Evolutionary conservation across 1,284 basidiomycete species (phyloP).

Genomic region (Leccinum pachyderme): DNA sequence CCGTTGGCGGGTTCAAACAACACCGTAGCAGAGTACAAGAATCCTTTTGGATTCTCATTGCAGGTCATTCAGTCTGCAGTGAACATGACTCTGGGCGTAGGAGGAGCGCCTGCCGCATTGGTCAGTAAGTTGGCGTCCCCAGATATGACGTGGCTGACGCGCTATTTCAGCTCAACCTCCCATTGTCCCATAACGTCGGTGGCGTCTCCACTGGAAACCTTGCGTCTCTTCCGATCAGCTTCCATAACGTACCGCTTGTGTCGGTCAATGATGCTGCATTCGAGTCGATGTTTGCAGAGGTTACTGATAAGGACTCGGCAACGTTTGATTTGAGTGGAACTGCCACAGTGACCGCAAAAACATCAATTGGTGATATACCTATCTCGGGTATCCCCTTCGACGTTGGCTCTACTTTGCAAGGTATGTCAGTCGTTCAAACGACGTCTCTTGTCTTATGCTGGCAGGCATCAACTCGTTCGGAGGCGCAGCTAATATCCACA

Average conservation of each 20-base stretch:
- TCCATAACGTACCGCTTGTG: slow-evolving; percentile 54
- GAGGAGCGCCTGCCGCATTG: slow-evolving; percentile 54
- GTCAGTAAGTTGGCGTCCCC: slow-evolving; percentile 32
- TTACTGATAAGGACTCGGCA: slow-evolving; percentile 51
- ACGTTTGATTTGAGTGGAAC: slow-evolving; percentile 55
- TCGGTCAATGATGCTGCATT: slow-evolving; percentile 59
- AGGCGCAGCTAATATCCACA: slow-evolving; percentile 45
- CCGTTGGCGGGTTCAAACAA: slow-evolving; percentile 59
- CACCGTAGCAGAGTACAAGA: slow-evolving; percentile 67
- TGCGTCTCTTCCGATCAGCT: slow-evolving; percentile 57
- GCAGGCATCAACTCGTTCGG: slow-evolving; percentile 56
- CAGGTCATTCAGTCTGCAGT: slow-evolving; percentile 61
- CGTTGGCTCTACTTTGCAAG: slow-evolving; percentile 54
- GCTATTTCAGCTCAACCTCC: slow-evolving; percentile 50
- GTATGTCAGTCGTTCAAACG: slow-evolving; percentile 27
- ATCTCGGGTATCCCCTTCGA: slow-evolving; percentile 66
- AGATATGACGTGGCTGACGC: slow-evolving; percentile 7
- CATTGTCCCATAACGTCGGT: slow-evolving; percentile 48
- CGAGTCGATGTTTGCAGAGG: slow-evolving; percentile 54
- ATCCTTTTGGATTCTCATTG: slow-evolving; percentile 76
- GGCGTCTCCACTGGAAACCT: slow-evolving; percentile 69
- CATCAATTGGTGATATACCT: slow-evolving; percentile 65
- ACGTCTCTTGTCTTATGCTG: not conserved
- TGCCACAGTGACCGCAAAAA: slow-evolving; percentile 61
- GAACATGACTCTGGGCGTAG: slow-evolving; percentile 50